Percentiles rank a stretch among this genome's conserved stretches.
Conservation (phyloP, 2,329 filamentous ascomycete genomes). For the Xylogone sp. region DNA sequence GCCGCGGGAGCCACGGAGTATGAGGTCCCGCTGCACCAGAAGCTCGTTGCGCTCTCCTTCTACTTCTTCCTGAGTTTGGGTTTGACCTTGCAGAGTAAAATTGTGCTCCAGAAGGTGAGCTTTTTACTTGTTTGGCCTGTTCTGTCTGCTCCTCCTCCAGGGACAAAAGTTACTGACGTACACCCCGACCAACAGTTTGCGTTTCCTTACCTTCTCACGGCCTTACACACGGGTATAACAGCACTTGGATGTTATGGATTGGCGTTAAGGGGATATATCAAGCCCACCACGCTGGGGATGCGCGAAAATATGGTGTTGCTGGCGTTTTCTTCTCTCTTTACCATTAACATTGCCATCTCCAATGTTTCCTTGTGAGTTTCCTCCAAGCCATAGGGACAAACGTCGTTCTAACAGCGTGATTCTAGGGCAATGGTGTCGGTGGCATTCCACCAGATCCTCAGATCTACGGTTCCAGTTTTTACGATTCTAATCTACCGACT, state of each 20-base stretch:
- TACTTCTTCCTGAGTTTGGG: background rate
- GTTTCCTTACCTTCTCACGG: conserved; percentile 59
- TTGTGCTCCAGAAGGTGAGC: background rate
- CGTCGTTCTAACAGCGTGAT: background rate
- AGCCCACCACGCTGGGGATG: conserved; percentile 46
- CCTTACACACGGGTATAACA: conserved; percentile 54
- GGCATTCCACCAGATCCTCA: conserved; percentile 63
- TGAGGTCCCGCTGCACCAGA: background rate
- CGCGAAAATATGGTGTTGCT: conserved; percentile 53
- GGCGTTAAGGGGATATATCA: conserved; percentile 48
- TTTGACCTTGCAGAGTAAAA: background rate
- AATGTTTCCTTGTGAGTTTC: conserved; percentile 58
- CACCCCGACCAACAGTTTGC: conserved; percentile 42
- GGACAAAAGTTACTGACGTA: background rate
- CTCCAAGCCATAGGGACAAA: too few species aligned
- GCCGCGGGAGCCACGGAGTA: background rate
- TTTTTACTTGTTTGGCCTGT: background rate
- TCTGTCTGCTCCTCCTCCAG: background rate
- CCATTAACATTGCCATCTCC: conserved; percentile 61
- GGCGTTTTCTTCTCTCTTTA: conserved; percentile 58
- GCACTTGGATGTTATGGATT: conserved; percentile 52
- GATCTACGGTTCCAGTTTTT: conserved; percentile 58
- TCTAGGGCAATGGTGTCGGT: conserved; percentile 52
- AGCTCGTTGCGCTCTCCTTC: background rate
- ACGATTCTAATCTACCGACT: conserved; percentile 58